Conservation (phyloP, 2,329 filamentous ascomycete species). For the Golovinomyces cichoracearum region DNA sequence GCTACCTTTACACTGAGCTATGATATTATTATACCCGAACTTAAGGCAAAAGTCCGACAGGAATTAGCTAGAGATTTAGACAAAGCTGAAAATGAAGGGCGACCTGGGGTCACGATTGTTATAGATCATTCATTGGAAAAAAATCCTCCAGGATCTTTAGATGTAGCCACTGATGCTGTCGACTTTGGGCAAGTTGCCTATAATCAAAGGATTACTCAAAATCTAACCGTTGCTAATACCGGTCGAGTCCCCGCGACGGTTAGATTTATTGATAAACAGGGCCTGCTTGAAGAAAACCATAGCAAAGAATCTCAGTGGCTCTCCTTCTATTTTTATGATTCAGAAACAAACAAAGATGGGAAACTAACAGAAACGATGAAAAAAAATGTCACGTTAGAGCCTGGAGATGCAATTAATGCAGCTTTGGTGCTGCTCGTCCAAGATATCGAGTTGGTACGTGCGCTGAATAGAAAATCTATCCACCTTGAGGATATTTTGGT, state of each 20-base stretch:
- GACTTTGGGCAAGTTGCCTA: constrained; percentile 57
- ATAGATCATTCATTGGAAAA: constrained; percentile 31
- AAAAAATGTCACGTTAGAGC: constrained; percentile 38
- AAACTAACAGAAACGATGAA: constrained; percentile 5
- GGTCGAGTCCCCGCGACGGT: constrained; percentile 58
- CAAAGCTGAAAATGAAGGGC: constrained; percentile 68
- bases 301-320: constrained; percentile 38
- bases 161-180: constrained; percentile 25
- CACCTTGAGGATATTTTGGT: constrained; percentile 68
- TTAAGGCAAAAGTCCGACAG: constrained; percentile 61
- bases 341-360: constrained; percentile 17
- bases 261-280: constrained; percentile 51
- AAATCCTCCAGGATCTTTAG: constrained; percentile 4
- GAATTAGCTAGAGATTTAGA: constrained; percentile 77
- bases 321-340: constrained; percentile 33
- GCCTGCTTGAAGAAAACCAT: constrained; percentile 24
- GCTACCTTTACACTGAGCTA: constrained; percentile 66
- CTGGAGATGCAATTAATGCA: constrained; percentile 56
- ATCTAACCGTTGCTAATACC: constrained; percentile 75
- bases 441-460: constrained; percentile 34
- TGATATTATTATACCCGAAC: constrained; percentile 58
- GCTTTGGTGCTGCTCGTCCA: constrained; percentile 42
- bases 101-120: constrained; percentile 59
- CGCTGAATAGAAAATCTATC: constrained; percentile 41
- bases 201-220: constrained; percentile 35